Evolutionary conservation across 768 basidiomycete genomes (phyloP).

Genomic region (Lactarius deliciosus): DNA sequence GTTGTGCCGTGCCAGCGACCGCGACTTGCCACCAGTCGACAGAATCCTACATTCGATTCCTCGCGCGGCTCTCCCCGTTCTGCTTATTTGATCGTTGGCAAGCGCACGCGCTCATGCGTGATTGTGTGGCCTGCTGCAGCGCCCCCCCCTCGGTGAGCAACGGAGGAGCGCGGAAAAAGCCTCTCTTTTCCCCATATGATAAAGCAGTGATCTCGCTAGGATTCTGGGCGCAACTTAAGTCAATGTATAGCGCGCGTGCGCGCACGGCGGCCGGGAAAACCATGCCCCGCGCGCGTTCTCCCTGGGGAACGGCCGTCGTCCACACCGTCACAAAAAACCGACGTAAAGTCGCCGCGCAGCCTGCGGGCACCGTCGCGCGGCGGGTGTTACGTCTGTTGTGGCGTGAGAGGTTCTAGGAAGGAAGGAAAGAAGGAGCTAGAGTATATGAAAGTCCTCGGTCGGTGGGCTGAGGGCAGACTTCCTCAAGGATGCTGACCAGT

Average conservation of each 20-base stretch:
- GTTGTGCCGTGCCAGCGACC: background rate
- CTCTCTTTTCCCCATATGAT: background rate
- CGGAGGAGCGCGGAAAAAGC: background rate
- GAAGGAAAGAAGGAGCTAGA: constrained; percentile 7
- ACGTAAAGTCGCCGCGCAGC: constrained; percentile 1
- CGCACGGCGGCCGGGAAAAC: background rate
- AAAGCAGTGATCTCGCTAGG: background rate
- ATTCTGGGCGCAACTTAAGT: background rate
- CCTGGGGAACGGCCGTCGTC: too few relatives aligned
- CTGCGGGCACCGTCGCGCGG: background rate
- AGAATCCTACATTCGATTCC: background rate
- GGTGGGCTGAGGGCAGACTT: constrained; percentile 2
- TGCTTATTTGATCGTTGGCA: background rate
- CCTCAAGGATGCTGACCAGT: background rate
- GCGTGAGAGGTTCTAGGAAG: constrained; percentile 24
- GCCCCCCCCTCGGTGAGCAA: background rate
- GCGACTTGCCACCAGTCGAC: background rate
- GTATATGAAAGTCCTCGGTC: background rate
- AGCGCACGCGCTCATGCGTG: background rate
- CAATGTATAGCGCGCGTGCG: background rate
- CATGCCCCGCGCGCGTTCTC: background rate
- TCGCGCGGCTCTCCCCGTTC: background rate
- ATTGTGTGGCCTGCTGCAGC: background rate
- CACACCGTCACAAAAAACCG: background rate
- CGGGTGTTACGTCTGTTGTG: constrained; percentile 24